phyloP scores from a whole-genome alignment of 441 rosid genomes.

The Adansonia grandidieri region DNA sequence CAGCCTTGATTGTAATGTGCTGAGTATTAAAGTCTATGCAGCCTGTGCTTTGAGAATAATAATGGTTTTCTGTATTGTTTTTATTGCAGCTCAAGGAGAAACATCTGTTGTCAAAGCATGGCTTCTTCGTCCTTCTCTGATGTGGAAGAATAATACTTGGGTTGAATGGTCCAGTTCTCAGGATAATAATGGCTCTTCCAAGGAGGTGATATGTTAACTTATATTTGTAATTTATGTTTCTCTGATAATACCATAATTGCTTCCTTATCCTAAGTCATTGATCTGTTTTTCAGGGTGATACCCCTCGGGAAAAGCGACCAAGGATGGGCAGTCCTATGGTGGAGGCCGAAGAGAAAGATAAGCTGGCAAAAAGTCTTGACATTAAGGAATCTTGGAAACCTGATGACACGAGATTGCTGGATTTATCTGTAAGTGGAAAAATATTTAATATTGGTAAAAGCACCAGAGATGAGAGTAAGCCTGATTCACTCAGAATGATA shows the following conservation, averaged over 20 bases:
- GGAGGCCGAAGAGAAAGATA: constrained; percentile 60
- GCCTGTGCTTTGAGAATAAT: constrained; percentile 18
- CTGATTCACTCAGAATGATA: constrained; percentile 55
- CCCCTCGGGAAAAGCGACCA: constrained; percentile 79
- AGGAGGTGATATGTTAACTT: constrained; percentile 49
- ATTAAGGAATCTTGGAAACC: constrained; percentile 47
- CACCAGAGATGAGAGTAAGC: constrained; percentile 50
- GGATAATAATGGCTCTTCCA: constrained; percentile 42
- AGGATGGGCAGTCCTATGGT: constrained; percentile 52
- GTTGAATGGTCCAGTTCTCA: constrained; percentile 67
- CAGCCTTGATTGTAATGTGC: constrained; percentile 11
- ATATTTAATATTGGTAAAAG: constrained; percentile 74
- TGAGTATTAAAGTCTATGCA: not conserved
- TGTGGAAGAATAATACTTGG: constrained; percentile 92
- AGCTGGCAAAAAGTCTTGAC: constrained; percentile 40
- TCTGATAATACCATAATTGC: constrained; percentile 18
- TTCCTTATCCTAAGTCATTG: constrained; percentile 29
- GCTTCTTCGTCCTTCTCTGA: constrained; percentile 88
- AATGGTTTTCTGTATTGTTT: constrained; percentile 22
- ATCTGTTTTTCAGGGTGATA: constrained; percentile 74
- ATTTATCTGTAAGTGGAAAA: constrained; percentile 61
- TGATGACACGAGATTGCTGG: constrained; percentile 54
- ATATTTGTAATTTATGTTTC: constrained; percentile 4
- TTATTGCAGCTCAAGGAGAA: constrained; percentile 72
- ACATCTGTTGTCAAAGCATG: constrained; percentile 63